Percentiles rank a stretch among this genome's conserved stretches.
phyloP scores from a whole-genome alignment of 2,329 filamentous ascomycete genomes.

The Phialophora chinensis region DNA sequence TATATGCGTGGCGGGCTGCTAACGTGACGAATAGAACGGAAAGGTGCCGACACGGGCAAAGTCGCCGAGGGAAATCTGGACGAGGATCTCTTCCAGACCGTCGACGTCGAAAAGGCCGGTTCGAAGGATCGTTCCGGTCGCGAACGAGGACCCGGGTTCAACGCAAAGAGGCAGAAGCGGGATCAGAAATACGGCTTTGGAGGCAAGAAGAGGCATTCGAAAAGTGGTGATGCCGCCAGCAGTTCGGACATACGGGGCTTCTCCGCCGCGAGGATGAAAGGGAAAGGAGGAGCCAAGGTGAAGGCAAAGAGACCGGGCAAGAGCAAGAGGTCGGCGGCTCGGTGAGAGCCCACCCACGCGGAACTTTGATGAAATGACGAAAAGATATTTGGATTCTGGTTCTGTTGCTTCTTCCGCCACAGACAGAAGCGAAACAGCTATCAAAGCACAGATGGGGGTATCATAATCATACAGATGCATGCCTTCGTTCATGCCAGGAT shows the following conservation, averaged over 20 bases:
- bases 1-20: constrained; percentile 22
- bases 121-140: constrained; percentile 45
- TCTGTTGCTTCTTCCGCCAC: not conserved
- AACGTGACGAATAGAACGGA: constrained; percentile 70
- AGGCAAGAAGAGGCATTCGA: constrained; percentile 88
- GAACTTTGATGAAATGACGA: not conserved
- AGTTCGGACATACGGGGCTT: constrained; percentile 82
- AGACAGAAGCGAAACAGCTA: constrained; percentile 2
- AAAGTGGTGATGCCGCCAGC: constrained; percentile 87
- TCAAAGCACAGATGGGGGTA: constrained; percentile 31
- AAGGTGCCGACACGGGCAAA: constrained; percentile 69
- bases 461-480: constrained; percentile 31
- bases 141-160: constrained; percentile 47
- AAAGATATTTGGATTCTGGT: not conserved
- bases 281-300: constrained; percentile 8
- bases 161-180: constrained; percentile 84
- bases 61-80: constrained; percentile 74
- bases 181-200: constrained; percentile 94
- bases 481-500: constrained; percentile 8
- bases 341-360: constrained; percentile 23
- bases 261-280: constrained; percentile 80
- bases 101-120: constrained; percentile 51
- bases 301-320: constrained; percentile 57
- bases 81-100: constrained; percentile 62
- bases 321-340: constrained; percentile 51